These are phyloP conservation scores for Berberis vulgaris DNA, from an alignment of 164 flowering plant species.

Conservation along the genomic window DNA sequence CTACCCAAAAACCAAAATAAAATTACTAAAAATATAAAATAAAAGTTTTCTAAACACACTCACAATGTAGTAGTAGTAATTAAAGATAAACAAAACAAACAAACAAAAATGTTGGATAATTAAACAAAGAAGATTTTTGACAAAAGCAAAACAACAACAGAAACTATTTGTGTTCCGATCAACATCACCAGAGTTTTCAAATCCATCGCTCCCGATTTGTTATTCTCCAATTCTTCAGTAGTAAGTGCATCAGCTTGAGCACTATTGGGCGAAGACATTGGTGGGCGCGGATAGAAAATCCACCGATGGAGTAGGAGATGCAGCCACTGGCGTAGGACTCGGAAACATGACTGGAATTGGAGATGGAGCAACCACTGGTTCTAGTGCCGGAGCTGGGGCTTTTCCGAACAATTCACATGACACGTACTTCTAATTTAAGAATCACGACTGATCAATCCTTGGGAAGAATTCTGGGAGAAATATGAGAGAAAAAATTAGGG, in stretches of 20 bases:
- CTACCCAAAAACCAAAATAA: background rate
- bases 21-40: background rate
- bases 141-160: background rate
- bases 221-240: constrained; percentile 17
- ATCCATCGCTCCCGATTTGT: constrained; percentile 20
- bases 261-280: constrained; percentile 27
- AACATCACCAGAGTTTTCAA: constrained; percentile 21
- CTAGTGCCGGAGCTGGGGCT: constrained; percentile 64
- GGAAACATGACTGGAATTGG: constrained; percentile 32
- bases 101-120: background rate
- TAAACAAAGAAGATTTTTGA: background rate
- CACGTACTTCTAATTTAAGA: no score
- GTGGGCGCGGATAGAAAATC: constrained; percentile 37
- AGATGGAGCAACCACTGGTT: constrained; percentile 22
- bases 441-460: no score
- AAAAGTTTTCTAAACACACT: background rate
- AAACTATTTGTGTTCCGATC: constrained; percentile 1
- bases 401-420: constrained; percentile 50
- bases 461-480: no score
- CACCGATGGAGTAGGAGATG: constrained; percentile 25
- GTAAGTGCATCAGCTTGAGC: constrained; percentile 24
- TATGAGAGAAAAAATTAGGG: no score
- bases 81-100: background rate
- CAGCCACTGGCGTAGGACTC: constrained; percentile 20
- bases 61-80: background rate